Percentiles rank a stretch among this genome's conserved stretches.
phyloP scores from a whole-genome alignment of 192 early-diverging fungal species.

The Backusella psychrophila region DNA sequence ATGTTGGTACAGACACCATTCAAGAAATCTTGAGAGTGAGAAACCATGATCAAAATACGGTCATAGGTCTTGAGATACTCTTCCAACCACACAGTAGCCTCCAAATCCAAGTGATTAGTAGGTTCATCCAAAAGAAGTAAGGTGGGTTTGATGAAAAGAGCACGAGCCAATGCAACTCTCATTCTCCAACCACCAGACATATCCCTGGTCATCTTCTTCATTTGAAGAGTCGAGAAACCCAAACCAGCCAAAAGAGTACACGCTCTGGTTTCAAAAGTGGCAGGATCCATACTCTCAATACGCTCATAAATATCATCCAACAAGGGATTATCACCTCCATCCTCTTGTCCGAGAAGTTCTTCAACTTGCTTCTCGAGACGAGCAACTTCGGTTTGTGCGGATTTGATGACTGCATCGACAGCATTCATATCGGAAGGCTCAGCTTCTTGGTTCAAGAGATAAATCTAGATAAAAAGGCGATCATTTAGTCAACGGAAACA shows the following conservation, averaged over 20 bases:
- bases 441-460: slow-evolving; percentile 94
- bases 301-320: slow-evolving; percentile 96
- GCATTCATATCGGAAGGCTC: slow-evolving; percentile 92
- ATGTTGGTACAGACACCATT: slow-evolving; percentile 85
- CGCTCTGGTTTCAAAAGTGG: slow-evolving; percentile 94
- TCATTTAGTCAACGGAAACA: neutral
- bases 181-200: slow-evolving; percentile 99
- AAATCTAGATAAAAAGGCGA: slow-evolving; percentile 52
- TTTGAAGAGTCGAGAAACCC: slow-evolving; percentile 85
- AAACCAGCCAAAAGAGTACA: slow-evolving; percentile 90
- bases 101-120: slow-evolving; percentile 71
- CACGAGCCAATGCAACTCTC: slow-evolving; percentile 95
- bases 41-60: slow-evolving; percentile 77
- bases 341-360: slow-evolving; percentile 77
- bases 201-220: slow-evolving; percentile 93
- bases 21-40: slow-evolving; percentile 79
- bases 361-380: slow-evolving; percentile 92
- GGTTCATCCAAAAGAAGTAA: slow-evolving; percentile 50
- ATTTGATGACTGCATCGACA: slow-evolving; percentile 87
- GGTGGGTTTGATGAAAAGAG: slow-evolving; percentile 83
- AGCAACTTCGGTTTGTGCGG: slow-evolving; percentile 86
- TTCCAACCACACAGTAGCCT: slow-evolving; percentile 72
- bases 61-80: slow-evolving; percentile 71
- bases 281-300: slow-evolving; percentile 89
- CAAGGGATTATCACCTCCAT: slow-evolving; percentile 80